Conservation (phyloP, 148 eudicot species). For the Heliamphora exappendiculata region DNA sequence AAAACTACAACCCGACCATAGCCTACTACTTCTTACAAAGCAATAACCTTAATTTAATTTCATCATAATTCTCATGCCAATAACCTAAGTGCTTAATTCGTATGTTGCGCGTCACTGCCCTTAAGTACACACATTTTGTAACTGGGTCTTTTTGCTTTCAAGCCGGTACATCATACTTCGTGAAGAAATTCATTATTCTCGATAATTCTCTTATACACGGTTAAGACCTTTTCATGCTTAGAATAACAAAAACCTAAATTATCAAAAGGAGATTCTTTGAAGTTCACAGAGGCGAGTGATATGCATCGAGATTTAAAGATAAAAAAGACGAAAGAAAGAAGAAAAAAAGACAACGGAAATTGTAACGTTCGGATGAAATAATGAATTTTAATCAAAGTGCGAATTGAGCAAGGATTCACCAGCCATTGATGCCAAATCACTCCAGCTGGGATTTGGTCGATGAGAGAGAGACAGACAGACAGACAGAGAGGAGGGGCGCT, state of each 20-base stretch:
- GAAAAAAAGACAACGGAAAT: not conserved
- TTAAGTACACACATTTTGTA: not conserved
- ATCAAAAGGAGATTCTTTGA: not conserved
- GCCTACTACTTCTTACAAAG: not conserved
- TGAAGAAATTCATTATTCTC: not conserved
- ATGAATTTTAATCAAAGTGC: not conserved
- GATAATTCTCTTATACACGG: not conserved
- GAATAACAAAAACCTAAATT: not conserved
- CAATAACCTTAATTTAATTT: not conserved
- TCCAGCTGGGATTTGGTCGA: not conserved
- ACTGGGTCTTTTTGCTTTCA: not conserved
- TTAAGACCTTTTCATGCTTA: not conserved
- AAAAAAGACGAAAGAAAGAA: not conserved
- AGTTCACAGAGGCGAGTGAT: not conserved
- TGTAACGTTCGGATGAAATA: not conserved
- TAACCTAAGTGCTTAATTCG: too few relatives aligned
- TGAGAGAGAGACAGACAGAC: not conserved
- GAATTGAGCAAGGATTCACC: constrained; percentile 5
- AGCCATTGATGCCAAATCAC: constrained; percentile 10
- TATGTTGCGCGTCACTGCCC: not conserved
- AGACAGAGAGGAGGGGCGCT: not conserved
- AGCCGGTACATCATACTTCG: not conserved
- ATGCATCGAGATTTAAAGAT: not conserved
- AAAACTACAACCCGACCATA: too few relatives aligned
- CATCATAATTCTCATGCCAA: not conserved